Evolutionary conservation across 805 yeast species (phyloP), one percentile per base, ranked within the genome.

Genomic region (Zygosaccharomyces lentus): DNA sequence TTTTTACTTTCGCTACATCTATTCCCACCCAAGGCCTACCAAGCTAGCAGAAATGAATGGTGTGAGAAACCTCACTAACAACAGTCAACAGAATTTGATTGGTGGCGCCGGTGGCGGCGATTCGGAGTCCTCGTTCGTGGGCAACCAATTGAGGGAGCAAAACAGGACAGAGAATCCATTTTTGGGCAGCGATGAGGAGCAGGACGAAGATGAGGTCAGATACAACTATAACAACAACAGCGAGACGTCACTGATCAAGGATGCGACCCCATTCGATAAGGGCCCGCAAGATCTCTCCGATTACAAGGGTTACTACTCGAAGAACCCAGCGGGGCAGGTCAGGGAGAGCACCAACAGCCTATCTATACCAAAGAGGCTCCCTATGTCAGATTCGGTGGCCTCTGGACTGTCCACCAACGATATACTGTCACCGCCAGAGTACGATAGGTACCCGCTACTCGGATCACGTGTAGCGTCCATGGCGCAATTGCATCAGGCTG

Each of bases 361-460:
- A 39, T 38, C 35, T n/a, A 44, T 46, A 4, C 30, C 48, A 2
- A 51, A 43, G 39, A 41, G 42, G 12, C 30, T 53, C 4, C 54
- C 58, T 9, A 45, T 51, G 12, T 51, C 58, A 10, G 49, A 48
- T 8, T 51, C 58, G 21, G 32, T 45, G 36, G 49, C 48, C 17
- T 42, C 51, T 7, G 47, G 51, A 3, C 37, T 55, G 3, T 46
- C 55, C 3, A 49, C 45, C 17, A 54, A 51, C 41, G 62, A 55
- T 34, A 61, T 62, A 24, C 53, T 57, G 48, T 59, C 71, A 2
- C 83, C 87, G 3, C 70, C 78, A 1, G 84, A 77, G 45, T 82
- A 70, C 55, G 87, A 82, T 62, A 70, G 89, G 54, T 84, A 83
- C 57, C 90, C 91, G 4, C 70, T 80, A 50, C 66, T 71, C 12